These are phyloP conservation scores for Cylindrotheca fusiformis DNA, from an alignment of 108 stramenopile species.

Conservation along the genomic window DNA sequence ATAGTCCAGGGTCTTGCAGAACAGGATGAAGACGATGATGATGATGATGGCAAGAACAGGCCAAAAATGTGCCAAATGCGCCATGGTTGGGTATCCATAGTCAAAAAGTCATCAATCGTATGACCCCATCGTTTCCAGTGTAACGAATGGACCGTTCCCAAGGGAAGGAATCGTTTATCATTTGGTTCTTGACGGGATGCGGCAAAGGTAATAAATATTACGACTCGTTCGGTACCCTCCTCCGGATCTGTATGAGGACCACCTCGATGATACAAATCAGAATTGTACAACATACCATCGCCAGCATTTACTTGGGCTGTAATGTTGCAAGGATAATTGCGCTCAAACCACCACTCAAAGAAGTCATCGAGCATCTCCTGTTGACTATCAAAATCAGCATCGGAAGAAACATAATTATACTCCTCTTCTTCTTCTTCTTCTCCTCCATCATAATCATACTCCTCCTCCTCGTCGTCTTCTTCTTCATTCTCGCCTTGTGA, in stretches of 20 bases:
- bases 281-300: conserved; percentile 20
- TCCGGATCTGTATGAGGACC: conserved; percentile 7
- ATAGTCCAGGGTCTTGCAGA: not conserved
- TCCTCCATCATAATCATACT: conserved; percentile 8
- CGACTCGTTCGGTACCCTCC: not conserved
- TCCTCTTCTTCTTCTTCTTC: not conserved
- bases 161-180: not conserved
- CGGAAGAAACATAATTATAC: not conserved
- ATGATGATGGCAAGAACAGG: not conserved
- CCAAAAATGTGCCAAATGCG: not conserved
- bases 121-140: not conserved
- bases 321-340: not conserved
- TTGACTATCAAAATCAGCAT: not conserved
- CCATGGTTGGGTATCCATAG: not conserved
- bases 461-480: conserved; percentile 4
- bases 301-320: conserved; percentile 14
- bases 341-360: not conserved
- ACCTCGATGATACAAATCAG: conserved; percentile 15
- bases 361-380: not conserved
- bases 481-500: not conserved
- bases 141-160: not conserved
- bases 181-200: not conserved
- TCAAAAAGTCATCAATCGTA: not conserved
- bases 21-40: not conserved
- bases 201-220: not conserved